Percentiles rank a stretch among this genome's conserved stretches.
Evolutionary conservation across 2,329 filamentous ascomycete species (phyloP).

Genomic region (Colletotrichum musae): DNA sequence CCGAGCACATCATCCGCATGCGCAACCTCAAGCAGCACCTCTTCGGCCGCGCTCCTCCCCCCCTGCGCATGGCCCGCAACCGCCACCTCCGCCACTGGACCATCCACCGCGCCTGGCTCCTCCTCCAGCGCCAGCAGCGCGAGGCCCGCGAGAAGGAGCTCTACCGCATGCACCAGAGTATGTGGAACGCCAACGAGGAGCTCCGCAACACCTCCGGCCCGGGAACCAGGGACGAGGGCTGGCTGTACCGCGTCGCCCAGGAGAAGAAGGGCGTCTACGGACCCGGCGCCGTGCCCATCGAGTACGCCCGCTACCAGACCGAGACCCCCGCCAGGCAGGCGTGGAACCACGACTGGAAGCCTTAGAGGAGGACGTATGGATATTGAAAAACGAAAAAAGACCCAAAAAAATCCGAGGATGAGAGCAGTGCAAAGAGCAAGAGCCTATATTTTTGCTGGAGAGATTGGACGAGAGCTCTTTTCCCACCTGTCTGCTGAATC

Average conservation of each 20-base stretch:
- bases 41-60: conserved; percentile 69
- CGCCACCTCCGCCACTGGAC: conserved; percentile 97
- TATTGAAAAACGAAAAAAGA: background rate
- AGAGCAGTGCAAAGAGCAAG: background rate
- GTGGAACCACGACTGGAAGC: conserved; percentile 97
- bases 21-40: conserved; percentile 62
- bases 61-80: conserved; percentile 90
- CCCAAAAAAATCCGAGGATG: too few species aligned
- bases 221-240: conserved; percentile 72
- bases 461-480: background rate
- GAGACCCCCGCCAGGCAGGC: conserved; percentile 83
- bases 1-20: conserved; percentile 60
- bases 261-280: conserved; percentile 89
- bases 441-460: background rate
- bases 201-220: conserved; percentile 74
- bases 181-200: conserved; percentile 89
- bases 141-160: conserved; percentile 77
- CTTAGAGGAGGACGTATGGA: conserved; percentile 52
- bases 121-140: conserved; percentile 80
- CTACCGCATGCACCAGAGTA: conserved; percentile 84
- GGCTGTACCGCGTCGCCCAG: conserved; percentile 89
- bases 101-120: conserved; percentile 95
- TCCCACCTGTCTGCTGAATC: background rate
- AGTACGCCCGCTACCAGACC: conserved; percentile 89
- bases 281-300: conserved; percentile 83